A percentile compares a stretch with the other conserved stretches of the same genome.
phyloP scores from a whole-genome alignment of 1,284 basidiomycete genomes.

The Trametes pubescens region DNA sequence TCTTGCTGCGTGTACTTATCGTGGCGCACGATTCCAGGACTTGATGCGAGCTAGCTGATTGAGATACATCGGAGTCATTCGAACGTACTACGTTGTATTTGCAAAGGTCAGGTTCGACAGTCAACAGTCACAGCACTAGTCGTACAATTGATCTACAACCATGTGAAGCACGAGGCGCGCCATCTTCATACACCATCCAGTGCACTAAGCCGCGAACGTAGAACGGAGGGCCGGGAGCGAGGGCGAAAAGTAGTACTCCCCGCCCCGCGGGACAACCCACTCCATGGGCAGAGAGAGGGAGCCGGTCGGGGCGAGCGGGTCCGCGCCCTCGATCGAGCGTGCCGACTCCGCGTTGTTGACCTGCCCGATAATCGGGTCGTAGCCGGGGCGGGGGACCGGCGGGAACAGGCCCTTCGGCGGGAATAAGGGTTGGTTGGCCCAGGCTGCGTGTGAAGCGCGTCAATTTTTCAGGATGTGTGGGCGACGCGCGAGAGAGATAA shows the following conservation, averaged over 20 bases:
- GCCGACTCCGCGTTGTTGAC: conserved; percentile 16
- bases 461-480: background rate
- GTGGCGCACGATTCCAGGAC: no score
- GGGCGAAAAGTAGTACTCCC: conserved; percentile 55
- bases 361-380: conserved; percentile 57
- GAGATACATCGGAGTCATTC: no score
- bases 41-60: no score
- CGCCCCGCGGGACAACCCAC: conserved; percentile 48
- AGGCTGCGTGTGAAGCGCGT: conserved; percentile 27
- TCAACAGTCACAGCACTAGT: no score
- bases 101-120: no score
- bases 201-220: conserved; percentile 16
- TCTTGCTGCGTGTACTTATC: no score
- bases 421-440: conserved; percentile 45
- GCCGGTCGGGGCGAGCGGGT: conserved; percentile 46
- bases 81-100: no score
- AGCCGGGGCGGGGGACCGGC: conserved; percentile 30
- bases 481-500: background rate
- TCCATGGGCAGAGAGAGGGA: conserved; percentile 39
- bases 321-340: conserved; percentile 51
- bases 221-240: conserved; percentile 47
- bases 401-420: conserved; percentile 30
- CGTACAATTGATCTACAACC: no score
- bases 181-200: no score
- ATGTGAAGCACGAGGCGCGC: no score